Conservation (phyloP, 257 asterid species). For the Parsonsia alboflavescens region DNA sequence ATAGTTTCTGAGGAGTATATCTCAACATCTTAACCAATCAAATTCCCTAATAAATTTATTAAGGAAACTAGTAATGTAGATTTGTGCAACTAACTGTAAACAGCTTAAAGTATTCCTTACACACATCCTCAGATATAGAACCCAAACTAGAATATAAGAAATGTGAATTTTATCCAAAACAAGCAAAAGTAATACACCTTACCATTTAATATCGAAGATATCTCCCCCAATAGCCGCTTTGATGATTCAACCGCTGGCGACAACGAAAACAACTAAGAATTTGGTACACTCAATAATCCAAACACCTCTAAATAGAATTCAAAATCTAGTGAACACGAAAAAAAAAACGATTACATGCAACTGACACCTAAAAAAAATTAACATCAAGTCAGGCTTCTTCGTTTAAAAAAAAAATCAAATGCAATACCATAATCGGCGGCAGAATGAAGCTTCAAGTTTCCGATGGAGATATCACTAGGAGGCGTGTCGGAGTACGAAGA, state of each 20-base stretch:
- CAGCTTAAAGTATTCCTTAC: neutral
- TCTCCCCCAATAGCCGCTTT: conserved; percentile 31
- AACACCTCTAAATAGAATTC: neutral
- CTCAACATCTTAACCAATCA: neutral
- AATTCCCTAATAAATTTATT: neutral
- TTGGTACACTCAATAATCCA: neutral
- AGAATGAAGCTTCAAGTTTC: conserved; percentile 33
- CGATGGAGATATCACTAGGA: conserved; percentile 31
- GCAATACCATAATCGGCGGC: conserved; percentile 36
- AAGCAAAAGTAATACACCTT: conserved; percentile 14
- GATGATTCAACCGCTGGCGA: conserved; percentile 38
- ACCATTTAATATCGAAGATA: conserved; percentile 45
- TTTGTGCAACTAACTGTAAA: no score
- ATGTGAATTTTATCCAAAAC: neutral
- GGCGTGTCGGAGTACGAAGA: conserved; percentile 6
- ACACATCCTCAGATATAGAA: neutral
- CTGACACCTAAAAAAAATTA: neutral
- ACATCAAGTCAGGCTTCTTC: neutral
- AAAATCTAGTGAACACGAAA: neutral
- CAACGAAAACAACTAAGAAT: neutral
- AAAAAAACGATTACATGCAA: neutral
- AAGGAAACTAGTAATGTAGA: neutral
- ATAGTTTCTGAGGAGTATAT: neutral
- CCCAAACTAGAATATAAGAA: neutral
- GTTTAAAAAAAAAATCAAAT: conserved; percentile 1